Evolutionary conservation across 148 eudicot genomes (phyloP).

Genomic region (Nepenthes mirabilis): DNA sequence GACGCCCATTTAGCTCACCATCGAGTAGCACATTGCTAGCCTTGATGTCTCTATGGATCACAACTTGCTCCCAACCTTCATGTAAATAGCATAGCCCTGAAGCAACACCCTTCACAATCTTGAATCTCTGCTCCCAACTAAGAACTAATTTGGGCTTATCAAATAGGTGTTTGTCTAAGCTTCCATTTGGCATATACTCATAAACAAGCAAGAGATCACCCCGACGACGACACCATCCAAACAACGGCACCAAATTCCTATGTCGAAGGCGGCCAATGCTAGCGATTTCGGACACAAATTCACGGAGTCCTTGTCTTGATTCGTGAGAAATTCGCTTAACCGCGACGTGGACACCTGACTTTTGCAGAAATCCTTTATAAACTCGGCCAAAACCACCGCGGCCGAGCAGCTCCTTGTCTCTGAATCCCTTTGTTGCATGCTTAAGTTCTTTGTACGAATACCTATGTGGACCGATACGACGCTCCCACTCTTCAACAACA

Average conservation of each 20-base stretch:
- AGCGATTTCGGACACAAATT: conserved; percentile 10
- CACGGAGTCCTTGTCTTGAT: conserved; percentile 9
- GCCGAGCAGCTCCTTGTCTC: conserved; percentile 5
- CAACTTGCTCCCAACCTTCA: conserved; percentile 10
- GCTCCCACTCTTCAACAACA: conserved; percentile 10
- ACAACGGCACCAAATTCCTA: conserved; percentile 8
- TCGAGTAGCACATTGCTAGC: conserved; percentile 9
- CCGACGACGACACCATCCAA: conserved; percentile 10
- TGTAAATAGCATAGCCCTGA: conserved; percentile 6
- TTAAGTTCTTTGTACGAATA: conserved; percentile 7
- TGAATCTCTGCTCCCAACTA: conserved; percentile 11
- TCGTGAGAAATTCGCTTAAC: conserved; percentile 9
- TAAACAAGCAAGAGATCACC: conserved; percentile 9
- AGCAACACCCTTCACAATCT: conserved; percentile 9
- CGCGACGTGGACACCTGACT: conserved; percentile 1
- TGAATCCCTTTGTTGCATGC: conserved; percentile 7
- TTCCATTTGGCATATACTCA: conserved; percentile 12
- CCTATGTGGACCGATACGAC: conserved; percentile 7
- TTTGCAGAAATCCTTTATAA: conserved; percentile 1
- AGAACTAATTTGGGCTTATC: not conserved
- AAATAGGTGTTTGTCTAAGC: conserved; percentile 9
- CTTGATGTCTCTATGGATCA: conserved; percentile 2
- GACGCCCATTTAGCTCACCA: not conserved
- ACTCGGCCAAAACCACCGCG: conserved; percentile 14
- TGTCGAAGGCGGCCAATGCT: conserved; percentile 7